Evolutionary conservation across 2,329 filamentous ascomycete genomes (phyloP).

Genomic region (Paracoccidioides lutzii): DNA sequence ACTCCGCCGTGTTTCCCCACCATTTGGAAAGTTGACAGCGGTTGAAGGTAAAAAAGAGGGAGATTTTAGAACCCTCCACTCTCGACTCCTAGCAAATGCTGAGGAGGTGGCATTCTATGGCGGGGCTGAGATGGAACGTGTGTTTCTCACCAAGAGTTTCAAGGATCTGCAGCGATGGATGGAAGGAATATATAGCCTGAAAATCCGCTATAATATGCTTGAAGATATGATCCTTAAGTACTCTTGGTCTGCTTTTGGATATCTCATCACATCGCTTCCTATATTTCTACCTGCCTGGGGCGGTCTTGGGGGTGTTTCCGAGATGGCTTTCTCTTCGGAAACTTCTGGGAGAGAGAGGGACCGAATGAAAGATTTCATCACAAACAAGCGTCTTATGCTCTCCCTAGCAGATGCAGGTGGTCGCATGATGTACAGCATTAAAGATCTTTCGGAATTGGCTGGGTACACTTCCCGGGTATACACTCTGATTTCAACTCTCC

Average conservation of each 20-base stretch:
- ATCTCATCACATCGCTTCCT: constrained; percentile 80
- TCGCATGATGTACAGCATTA: constrained; percentile 99
- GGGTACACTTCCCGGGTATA: constrained; percentile 95
- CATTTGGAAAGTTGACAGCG: constrained; percentile 92
- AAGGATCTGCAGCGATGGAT: constrained; percentile 90
- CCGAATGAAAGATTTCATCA: constrained; percentile 98
- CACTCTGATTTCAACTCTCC: constrained; percentile 84
- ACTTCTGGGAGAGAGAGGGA: constrained; percentile 55
- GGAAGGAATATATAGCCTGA: constrained; percentile 95
- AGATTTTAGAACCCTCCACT: constrained; percentile 83
- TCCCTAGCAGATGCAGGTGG: constrained; percentile 92
- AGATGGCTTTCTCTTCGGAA: constrained; percentile 40
- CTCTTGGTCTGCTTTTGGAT: constrained; percentile 96
- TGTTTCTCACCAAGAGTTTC: constrained; percentile 83
- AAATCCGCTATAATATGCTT: constrained; percentile 96
- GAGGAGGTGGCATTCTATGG: constrained; percentile 98
- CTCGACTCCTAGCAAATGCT: constrained; percentile 86
- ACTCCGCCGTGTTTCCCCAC: constrained; percentile 74
- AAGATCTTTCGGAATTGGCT: constrained; percentile 88
- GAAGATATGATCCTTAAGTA: constrained; percentile 98
- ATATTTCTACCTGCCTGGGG: constrained; percentile 93
- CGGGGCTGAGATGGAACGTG: constrained; percentile 86
- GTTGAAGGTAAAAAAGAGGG: constrained; percentile 92
- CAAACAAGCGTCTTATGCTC: constrained; percentile 95
- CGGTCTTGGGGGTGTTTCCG: constrained; percentile 60